These are phyloP conservation scores for Peronospora belbahrii DNA, from an alignment of 352 stramenopile genomes.

Conservation along the genomic window DNA sequence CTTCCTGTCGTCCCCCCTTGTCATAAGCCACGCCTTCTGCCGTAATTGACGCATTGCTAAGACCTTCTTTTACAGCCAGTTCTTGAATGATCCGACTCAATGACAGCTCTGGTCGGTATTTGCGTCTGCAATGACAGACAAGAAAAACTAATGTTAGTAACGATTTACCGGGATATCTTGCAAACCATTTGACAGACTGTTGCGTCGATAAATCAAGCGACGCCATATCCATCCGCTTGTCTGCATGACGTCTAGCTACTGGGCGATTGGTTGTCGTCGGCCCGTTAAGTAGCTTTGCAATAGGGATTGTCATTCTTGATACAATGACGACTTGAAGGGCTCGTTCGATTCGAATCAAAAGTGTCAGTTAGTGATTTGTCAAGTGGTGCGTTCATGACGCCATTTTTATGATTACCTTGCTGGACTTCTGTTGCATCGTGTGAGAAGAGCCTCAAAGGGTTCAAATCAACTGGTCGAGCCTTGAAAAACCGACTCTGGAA, in stretches of 20 bases:
- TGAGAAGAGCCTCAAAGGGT: too few relatives aligned
- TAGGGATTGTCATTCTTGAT: too few relatives aligned
- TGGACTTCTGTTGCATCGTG: too few relatives aligned
- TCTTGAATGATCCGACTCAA: conserved; percentile 48
- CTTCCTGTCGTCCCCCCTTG: neutral
- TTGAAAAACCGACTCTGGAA: too few relatives aligned
- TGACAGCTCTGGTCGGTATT: conserved; percentile 30
- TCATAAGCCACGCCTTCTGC: neutral
- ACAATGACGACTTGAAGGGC: too few relatives aligned
- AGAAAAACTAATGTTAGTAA: conserved; percentile 7
- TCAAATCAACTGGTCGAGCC: too few relatives aligned
- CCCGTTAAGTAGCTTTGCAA: conserved; percentile 29
- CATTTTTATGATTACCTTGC: too few relatives aligned
- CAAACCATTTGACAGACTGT: conserved; percentile 14
- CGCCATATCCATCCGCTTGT: conserved; percentile 45
- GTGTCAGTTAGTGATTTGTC: too few relatives aligned
- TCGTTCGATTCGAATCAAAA: too few relatives aligned
- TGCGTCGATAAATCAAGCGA: conserved; percentile 42
- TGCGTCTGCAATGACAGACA: conserved; percentile 16
- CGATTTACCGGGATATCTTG: neutral
- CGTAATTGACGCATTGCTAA: neutral
- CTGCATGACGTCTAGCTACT: neutral
- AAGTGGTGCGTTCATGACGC: too few relatives aligned
- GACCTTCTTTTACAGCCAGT: conserved; percentile 10
- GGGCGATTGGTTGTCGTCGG: neutral